phyloP scores from a whole-genome alignment of 2,329 filamentous ascomycete species.

The Aspergillus fijiensis region DNA sequence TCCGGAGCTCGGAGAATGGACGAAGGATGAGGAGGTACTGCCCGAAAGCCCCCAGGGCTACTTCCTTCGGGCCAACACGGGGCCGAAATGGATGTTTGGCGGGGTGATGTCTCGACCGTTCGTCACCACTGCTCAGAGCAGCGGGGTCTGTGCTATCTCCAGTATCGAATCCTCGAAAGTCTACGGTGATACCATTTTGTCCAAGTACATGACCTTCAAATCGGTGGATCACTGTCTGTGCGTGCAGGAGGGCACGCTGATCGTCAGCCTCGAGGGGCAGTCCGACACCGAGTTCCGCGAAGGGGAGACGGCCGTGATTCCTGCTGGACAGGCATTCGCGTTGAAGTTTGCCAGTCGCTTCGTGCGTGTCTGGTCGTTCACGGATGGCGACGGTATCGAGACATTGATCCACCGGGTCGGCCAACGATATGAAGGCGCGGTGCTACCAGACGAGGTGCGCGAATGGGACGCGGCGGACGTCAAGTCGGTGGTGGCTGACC shows the following conservation, averaged over 20 bases:
- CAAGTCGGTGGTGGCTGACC: slow-evolving; percentile 16
- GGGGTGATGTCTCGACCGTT: slow-evolving; percentile 46
- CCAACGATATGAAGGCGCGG: slow-evolving; percentile 31
- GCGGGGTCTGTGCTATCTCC: slow-evolving; percentile 54
- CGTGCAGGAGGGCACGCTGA: slow-evolving; percentile 49
- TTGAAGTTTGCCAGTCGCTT: slow-evolving; percentile 49
- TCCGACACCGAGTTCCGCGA: slow-evolving; percentile 40
- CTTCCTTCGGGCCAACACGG: slow-evolving; percentile 52
- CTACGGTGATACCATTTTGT: slow-evolving; percentile 40
- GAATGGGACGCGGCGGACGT: slow-evolving; percentile 26
- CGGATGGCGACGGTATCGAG: slow-evolving; percentile 53
- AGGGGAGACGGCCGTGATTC: slow-evolving; percentile 52
- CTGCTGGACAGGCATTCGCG: slow-evolving; percentile 48
- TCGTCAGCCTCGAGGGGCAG: slow-evolving; percentile 41
- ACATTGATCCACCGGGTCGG: slow-evolving; percentile 45
- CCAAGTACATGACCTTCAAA: slow-evolving; percentile 44
- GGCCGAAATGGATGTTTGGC: slow-evolving; percentile 34
- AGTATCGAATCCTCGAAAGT: slow-evolving; percentile 48
- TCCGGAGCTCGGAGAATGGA: slow-evolving; percentile 39
- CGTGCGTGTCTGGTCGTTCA: slow-evolving; percentile 50
- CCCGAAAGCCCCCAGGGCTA: slow-evolving; percentile 42
- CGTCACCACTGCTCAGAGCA: slow-evolving; percentile 49
- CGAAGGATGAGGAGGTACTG: slow-evolving; percentile 24
- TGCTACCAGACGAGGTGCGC: slow-evolving; percentile 41
- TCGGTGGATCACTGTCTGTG: slow-evolving; percentile 55